Evolutionary conservation across 371 early-diverging fungal species (phyloP), one percentile per base, ranked within the genome.

Genomic region (Syncephalastrum monosporum): DNA sequence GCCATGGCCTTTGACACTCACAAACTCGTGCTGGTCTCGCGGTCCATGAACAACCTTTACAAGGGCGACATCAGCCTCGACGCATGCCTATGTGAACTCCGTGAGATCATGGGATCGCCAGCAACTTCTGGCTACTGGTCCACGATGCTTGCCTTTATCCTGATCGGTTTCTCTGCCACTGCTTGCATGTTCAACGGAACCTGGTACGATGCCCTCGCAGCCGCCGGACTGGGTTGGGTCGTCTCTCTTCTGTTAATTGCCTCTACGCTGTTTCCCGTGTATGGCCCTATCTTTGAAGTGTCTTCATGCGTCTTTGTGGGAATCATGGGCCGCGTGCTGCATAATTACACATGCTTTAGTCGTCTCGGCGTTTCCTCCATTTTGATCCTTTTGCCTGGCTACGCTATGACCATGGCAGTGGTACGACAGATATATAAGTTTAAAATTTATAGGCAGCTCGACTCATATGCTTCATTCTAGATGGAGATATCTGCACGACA

Each of bases 391-490:
- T 55, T 74, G 21, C 91, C 91, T 5, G 91, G 91, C 15, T 77
- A 84, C 43, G 74, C 78, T 1, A 82, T 93, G 57, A 89, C 91
- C 0, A 77, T 85, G 24, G 74, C 84, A 19, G 84, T 91, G 60
- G 68, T 71, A 16, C 2, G 47, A 46, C 10, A 46, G 23, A 46
- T 12, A 16, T 1, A 13, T 8, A 46, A 15, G 46, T 27, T n/a
- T 55, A 19, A 5, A 24, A 1, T 21, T 21, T 8, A n/a, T 0
- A 15, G 24, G 14, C 13, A 24, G 21, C 10, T 14, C 12, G 12
- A 3, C 47, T 33, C 38, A 33, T 33, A 12, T 33, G 4, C 3
- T 33, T 1, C 8, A 10, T 12, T 12, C n/a, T 33, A 72, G 73
- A 67, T 73, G 44, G 73, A 73, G 51, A 47, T 73, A 46, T 67